phyloP scores from a whole-genome alignment of 140 eudicot genomes.

The Cichorium intybus region DNA sequence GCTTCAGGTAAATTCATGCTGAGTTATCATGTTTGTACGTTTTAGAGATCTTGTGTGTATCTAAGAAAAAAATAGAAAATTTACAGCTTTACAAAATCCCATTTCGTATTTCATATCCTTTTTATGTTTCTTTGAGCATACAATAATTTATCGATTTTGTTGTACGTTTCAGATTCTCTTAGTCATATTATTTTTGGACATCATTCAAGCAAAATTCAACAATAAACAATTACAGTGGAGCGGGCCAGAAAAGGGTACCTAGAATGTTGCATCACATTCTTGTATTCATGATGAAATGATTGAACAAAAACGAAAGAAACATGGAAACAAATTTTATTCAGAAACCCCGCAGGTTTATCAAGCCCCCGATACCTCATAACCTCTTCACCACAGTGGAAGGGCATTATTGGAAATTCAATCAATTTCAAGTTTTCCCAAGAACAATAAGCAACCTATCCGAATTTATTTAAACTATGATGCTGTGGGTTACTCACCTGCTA shows the following conservation, averaged over 20 bases:
- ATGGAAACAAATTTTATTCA: constrained; percentile 62
- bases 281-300: constrained; percentile 78
- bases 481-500: too few relatives aligned
- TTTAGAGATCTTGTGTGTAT: too few relatives aligned
- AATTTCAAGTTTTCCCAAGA: constrained; percentile 10
- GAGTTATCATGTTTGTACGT: too few relatives aligned
- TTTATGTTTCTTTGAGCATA: too few relatives aligned
- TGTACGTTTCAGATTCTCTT: constrained; percentile 43
- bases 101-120: too few relatives aligned
- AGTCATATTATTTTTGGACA: constrained; percentile 28
- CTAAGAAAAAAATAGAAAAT: too few relatives aligned
- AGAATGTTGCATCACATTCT: constrained; percentile 46
- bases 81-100: too few relatives aligned
- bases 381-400: constrained; percentile 44
- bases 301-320: constrained; percentile 60
- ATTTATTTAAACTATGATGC: too few relatives aligned
- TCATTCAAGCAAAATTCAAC: constrained; percentile 28
- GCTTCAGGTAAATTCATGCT: too few relatives aligned
- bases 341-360: constrained; percentile 66
- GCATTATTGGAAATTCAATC: constrained; percentile 40
- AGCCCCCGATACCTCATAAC: too few relatives aligned
- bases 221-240: constrained; percentile 25
- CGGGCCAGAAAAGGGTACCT: too few relatives aligned
- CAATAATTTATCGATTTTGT: too few relatives aligned
- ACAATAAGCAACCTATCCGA: constrained; percentile 52